These are phyloP conservation scores for Pythium diclinum DNA, from an alignment of 352 stramenopile species.

Conservation along the genomic window DNA sequence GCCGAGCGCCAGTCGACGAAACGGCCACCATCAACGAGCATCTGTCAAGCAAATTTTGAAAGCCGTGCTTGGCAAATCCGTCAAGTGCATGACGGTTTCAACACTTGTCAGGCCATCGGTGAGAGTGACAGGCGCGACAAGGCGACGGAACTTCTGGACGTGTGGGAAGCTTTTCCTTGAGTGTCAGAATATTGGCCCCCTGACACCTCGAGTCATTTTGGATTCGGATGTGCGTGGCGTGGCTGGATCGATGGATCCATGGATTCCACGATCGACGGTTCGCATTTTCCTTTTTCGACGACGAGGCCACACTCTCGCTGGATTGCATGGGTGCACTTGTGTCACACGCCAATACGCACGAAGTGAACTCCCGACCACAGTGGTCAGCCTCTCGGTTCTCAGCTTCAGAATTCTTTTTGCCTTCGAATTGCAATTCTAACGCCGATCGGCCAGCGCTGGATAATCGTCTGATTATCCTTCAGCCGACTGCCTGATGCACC, in stretches of 20 bases:
- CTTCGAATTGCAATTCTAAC: neutral
- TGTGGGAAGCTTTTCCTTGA: neutral
- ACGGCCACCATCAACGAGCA: constrained; percentile 2
- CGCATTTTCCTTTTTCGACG: neutral
- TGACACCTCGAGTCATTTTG: neutral
- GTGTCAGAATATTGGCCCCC: neutral
- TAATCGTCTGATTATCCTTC: no score
- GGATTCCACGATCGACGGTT: neutral
- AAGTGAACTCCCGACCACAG: neutral
- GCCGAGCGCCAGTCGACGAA: constrained; percentile 7
- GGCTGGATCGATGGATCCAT: neutral
- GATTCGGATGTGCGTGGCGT: neutral
- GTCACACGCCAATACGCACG: neutral
- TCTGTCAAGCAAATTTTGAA: constrained; percentile 12
- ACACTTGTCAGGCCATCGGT: constrained; percentile 19
- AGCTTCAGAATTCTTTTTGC: neutral
- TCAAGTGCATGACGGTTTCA: constrained; percentile 25
- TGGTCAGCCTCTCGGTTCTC: neutral
- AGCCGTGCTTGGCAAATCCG: constrained; percentile 2
- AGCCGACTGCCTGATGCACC: no score
- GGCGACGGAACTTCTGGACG: neutral
- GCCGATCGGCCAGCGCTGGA: neutral
- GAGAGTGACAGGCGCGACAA: constrained; percentile 13
- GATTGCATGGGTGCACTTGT: neutral
- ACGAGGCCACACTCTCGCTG: neutral